phyloP scores from a whole-genome alignment of 2,329 filamentous ascomycete species.

The Fusarium hainanense region DNA sequence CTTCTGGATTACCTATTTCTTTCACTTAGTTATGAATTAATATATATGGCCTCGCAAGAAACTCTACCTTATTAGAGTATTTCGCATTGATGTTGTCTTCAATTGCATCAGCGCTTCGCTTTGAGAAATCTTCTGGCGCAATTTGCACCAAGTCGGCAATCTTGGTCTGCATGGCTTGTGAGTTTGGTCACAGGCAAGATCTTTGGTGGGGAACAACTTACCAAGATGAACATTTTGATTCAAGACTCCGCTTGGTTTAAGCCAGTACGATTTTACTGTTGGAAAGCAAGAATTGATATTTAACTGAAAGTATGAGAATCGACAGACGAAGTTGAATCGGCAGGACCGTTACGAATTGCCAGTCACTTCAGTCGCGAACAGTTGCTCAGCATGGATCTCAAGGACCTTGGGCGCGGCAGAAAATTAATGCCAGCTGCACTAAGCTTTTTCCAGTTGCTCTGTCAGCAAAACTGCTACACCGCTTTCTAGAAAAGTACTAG shows the following conservation, averaged over 20 bases:
- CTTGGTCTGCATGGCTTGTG: constrained; percentile 73
- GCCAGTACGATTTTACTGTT: background rate
- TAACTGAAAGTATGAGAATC: background rate
- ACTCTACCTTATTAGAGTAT: constrained; percentile 85
- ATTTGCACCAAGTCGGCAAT: constrained; percentile 96
- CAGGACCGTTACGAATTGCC: background rate
- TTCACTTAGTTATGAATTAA: background rate
- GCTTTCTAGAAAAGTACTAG: constrained; percentile 10
- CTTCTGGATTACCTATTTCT: constrained; percentile 81
- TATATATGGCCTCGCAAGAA: background rate
- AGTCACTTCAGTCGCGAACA: constrained; percentile 6
- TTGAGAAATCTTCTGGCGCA: constrained; percentile 86
- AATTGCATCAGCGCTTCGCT: constrained; percentile 83
- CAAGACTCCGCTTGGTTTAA: background rate
- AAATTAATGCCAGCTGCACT: constrained; percentile 34
- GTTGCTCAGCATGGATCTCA: constrained; percentile 3
- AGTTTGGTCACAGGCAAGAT: constrained; percentile 13
- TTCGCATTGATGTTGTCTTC: constrained; percentile 98
- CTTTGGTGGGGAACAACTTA: constrained; percentile 43
- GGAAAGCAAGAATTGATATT: background rate
- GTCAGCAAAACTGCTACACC: constrained; percentile 1
- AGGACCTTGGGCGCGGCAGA: constrained; percentile 37
- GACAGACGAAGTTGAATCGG: constrained; percentile 5
- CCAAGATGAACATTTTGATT: constrained; percentile 63
- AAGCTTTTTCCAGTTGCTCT: background rate